A percentile compares a stretch with the other conserved stretches of the same genome.
Conservation (phyloP, 805 yeast species). For the Blastobotrys attinorum region DNA sequence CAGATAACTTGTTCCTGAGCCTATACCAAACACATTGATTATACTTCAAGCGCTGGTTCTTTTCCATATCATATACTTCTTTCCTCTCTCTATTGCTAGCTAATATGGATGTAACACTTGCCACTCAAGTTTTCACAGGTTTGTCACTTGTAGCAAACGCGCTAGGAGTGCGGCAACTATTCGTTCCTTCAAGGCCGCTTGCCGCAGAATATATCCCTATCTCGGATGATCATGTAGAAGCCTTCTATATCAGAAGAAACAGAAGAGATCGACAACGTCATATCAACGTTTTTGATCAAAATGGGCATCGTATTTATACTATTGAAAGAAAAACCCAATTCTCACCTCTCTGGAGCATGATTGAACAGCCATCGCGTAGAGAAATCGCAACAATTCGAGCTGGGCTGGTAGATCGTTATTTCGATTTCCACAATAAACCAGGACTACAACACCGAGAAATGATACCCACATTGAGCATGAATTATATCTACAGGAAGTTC, state of each 20-base stretch:
- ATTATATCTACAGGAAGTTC: constrained; percentile 33
- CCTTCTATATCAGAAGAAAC: constrained; percentile 43
- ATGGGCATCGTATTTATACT: constrained; percentile 40
- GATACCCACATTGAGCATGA: constrained; percentile 29
- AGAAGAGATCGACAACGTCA: constrained; percentile 37
- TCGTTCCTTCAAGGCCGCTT: not conserved
- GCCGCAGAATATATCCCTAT: constrained; percentile 9
- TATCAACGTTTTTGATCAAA: constrained; percentile 44
- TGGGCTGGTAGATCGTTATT: constrained; percentile 38
- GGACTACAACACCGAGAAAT: constrained; percentile 41
- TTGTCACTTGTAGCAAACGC: constrained; percentile 7
- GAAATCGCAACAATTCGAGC: constrained; percentile 46
- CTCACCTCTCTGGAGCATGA: constrained; percentile 47
- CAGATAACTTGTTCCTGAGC: no score
- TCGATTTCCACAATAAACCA: constrained; percentile 41
- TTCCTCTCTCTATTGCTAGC: no score
- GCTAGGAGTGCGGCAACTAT: constrained; percentile 1
- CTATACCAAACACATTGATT: no score
- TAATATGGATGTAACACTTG: not conserved
- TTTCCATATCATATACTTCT: no score
- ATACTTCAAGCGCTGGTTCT: no score
- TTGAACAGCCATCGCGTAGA: constrained; percentile 36
- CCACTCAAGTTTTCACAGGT: constrained; percentile 5
- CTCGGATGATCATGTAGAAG: constrained; percentile 23
- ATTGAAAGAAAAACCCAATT: constrained; percentile 42